Percentiles rank a stretch among this genome's conserved stretches.
Evolutionary conservation across 352 stramenopile genomes (phyloP).

Genomic region (Pythium chondricola): DNA sequence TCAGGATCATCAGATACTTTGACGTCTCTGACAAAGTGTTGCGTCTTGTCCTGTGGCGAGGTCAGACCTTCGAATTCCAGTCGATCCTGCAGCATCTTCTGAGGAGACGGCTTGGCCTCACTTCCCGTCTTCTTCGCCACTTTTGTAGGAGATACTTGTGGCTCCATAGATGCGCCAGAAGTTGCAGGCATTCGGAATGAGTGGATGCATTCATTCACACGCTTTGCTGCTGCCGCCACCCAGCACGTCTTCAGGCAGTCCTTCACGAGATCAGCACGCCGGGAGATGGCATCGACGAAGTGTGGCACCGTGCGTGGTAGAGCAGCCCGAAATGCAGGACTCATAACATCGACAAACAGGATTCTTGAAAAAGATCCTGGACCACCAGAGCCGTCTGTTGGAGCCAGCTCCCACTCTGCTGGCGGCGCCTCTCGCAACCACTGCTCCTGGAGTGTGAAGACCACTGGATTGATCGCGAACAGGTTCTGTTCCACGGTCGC

Average conservation of each 20-base stretch:
- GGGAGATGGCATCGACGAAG: conserved; percentile 82
- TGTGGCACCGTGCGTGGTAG: conserved; percentile 78
- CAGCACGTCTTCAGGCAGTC: conserved; percentile 83
- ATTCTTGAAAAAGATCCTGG: conserved; percentile 53
- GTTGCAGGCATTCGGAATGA: conserved; percentile 10
- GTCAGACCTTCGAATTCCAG: conserved; percentile 47
- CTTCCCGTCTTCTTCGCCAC: conserved; percentile 13
- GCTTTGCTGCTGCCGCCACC: conserved; percentile 59
- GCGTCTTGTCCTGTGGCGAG: conserved; percentile 1
- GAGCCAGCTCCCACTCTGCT: conserved; percentile 63
- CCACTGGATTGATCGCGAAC: conserved; percentile 74
- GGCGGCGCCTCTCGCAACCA: conserved; percentile 75
- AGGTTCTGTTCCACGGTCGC: conserved; percentile 42
- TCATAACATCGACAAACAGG: conserved; percentile 80
- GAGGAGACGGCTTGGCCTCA: conserved; percentile 2
- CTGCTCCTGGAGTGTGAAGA: conserved; percentile 84
- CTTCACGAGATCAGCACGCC: conserved; percentile 75
- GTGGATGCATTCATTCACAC: conserved; percentile 57
- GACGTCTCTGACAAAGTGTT: neutral
- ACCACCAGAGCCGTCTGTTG: conserved; percentile 15
- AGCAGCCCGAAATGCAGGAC: conserved; percentile 45
- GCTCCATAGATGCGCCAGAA: neutral
- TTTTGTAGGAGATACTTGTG: conserved; percentile 9
- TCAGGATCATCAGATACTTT: conserved; percentile 37
- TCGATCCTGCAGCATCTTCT: conserved; percentile 35